Conservation (phyloP, 345 rosid genomes). For the Luvunga scandens region DNA sequence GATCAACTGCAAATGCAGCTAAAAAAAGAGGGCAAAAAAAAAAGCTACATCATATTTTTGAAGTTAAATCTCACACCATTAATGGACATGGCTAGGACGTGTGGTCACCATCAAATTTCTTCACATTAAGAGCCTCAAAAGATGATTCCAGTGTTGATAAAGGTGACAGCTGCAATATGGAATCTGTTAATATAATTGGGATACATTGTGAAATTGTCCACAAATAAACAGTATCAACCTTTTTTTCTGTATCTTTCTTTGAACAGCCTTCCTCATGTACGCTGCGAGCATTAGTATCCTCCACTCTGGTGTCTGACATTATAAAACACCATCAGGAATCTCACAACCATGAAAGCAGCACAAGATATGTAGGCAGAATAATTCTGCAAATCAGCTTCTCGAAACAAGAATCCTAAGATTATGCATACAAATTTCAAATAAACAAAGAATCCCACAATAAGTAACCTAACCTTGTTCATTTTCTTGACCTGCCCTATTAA, state of each 20-base stretch:
- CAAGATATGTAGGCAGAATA: background rate
- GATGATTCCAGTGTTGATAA: slow-evolving; percentile 77
- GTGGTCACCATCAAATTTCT: slow-evolving; percentile 79
- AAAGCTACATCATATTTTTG: slow-evolving; percentile 13
- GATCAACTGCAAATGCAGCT: slow-evolving; percentile 97
- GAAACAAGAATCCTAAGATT: background rate
- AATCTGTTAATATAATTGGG: slow-evolving; percentile 23
- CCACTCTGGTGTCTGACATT: slow-evolving; percentile 38
- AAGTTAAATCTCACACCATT: slow-evolving; percentile 16
- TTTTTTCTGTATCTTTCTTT: slow-evolving; percentile 67
- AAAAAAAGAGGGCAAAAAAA: slow-evolving; percentile 9
- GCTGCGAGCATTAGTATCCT: slow-evolving; percentile 39
- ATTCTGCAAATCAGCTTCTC: slow-evolving; percentile 4
- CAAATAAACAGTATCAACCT: slow-evolving; percentile 38
- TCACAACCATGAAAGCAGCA: background rate
- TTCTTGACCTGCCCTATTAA: slow-evolving; percentile 77
- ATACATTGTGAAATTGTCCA: background rate
- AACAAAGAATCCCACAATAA: background rate
- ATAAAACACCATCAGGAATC: slow-evolving; percentile 19
- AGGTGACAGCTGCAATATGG: slow-evolving; percentile 73
- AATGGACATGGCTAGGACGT: slow-evolving; percentile 15
- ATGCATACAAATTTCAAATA: background rate
- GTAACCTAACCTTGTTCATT: slow-evolving; percentile 56
- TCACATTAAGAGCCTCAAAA: slow-evolving; percentile 81
- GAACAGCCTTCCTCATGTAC: slow-evolving; percentile 46